Evolutionary conservation across 768 basidiomycete species (phyloP), one percentile per base, ranked within the genome.

Genomic region (Ephemerocybe angulata): DNA sequence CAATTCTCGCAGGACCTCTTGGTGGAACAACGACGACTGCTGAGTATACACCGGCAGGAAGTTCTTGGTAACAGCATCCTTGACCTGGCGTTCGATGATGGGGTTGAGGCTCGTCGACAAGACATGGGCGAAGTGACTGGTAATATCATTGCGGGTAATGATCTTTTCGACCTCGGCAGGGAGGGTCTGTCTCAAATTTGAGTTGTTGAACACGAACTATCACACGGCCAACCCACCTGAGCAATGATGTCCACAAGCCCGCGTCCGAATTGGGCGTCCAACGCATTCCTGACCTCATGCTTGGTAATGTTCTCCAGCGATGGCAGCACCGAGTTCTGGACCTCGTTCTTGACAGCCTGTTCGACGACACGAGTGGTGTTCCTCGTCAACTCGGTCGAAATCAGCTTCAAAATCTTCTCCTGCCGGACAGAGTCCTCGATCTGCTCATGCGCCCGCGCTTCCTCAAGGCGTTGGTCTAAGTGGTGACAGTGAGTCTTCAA

Each of bases 351-450:
- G 64, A 93, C 87, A 13, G 90, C 92, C 79, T 87, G 80, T 72
- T 94, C 92, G 41, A 94, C 92, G 46, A 93, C 88, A 12, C 90
- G 82, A 10, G 90, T 90, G 11, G 91, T 93, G 61, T 93, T 93
- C 71, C 88, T 85, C 8, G 88, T 92, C 49, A 93, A 76, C 69
- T 92, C 89, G 1, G 82, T 88, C 22, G 90, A 93, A 60, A 93
- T 92, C 52, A 93, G 74, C 72, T 93, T 93, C 63, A 93, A 74
- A 57, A 93, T 90, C 69, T 88, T 91, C 72, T 94, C 92, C 69
- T 94, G 90, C 13, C 91, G 83, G 35, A 84, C 76, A 58, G 90
- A 90, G 64, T 93, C 90, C 58, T 87, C 87, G 10, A 83, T 78
- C 64, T 90, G 88, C 59, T 92, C 90, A 55, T 84, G 82, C 24